These are phyloP conservation scores for Scedosporium dehoogii DNA, from an alignment of 2,329 filamentous ascomycete genomes.

Conservation along the genomic window DNA sequence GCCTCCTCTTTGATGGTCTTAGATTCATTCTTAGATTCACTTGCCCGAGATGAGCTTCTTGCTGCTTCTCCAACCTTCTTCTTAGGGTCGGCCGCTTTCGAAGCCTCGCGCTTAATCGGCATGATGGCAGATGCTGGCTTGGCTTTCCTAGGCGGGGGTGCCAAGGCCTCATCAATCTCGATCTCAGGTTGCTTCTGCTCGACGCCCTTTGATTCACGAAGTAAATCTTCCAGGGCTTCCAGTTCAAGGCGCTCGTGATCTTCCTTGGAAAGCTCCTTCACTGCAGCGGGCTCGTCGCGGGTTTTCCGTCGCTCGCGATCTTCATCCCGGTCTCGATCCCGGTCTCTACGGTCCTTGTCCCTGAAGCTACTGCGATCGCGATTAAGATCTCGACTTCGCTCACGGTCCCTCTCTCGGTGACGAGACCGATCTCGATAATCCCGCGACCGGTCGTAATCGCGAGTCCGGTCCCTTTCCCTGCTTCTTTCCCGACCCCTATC, in stretches of 20 bases:
- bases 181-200: constrained; percentile 40
- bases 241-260: constrained; percentile 48
- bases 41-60: constrained; percentile 16
- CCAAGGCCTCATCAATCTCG: constrained; percentile 45
- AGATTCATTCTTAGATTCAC: constrained; percentile 14
- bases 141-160: constrained; percentile 43
- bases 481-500: constrained; percentile 22
- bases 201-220: constrained; percentile 47
- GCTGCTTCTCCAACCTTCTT: constrained; percentile 14
- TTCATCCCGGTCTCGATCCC: constrained; percentile 19
- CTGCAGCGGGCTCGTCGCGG: constrained; percentile 30
- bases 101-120: constrained; percentile 37
- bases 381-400: constrained; percentile 20
- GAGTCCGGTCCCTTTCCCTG: constrained; percentile 15
- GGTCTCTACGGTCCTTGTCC: constrained; percentile 18
- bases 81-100: constrained; percentile 27
- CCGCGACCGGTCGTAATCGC: constrained; percentile 26
- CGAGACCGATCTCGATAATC: constrained; percentile 15
- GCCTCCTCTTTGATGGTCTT: constrained; percentile 16
- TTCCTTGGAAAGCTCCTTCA: constrained; percentile 47
- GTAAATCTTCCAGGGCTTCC: constrained; percentile 46
- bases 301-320: constrained; percentile 18
- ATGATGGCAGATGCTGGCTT: constrained; percentile 48
- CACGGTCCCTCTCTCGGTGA: constrained; percentile 17
- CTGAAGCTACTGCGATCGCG: constrained; percentile 19